These are phyloP conservation scores for Aspergillus awamori DNA, from an alignment of 2,329 filamentous ascomycete species.

Conservation along the genomic window DNA sequence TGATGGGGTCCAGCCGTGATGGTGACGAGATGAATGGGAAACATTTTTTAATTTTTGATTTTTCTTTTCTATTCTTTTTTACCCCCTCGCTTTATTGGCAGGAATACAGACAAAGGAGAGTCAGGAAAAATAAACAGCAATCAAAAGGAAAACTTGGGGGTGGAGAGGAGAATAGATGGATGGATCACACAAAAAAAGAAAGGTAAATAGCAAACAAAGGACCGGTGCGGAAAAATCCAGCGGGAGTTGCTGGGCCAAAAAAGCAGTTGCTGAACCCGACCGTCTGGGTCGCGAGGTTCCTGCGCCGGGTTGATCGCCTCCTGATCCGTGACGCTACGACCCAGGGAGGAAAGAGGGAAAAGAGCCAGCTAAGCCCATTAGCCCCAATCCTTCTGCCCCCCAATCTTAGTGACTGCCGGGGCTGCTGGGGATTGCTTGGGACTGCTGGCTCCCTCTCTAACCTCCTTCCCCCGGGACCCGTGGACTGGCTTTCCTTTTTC, in stretches of 20 bases:
- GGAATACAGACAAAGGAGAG: not conserved
- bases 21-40: not conserved
- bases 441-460: too few species aligned
- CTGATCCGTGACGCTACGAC: slow-evolving; percentile 20
- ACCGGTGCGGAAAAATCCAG: not conserved
- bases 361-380: not conserved
- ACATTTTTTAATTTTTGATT: too few species aligned
- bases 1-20: not conserved
- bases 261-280: slow-evolving; percentile 26
- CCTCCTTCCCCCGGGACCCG: not conserved
- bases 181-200: too few species aligned
- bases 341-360: not conserved
- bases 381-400: not conserved
- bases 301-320: slow-evolving; percentile 31
- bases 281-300: slow-evolving; percentile 33
- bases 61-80: too few species aligned
- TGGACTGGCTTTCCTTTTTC: not conserved
- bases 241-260: not conserved
- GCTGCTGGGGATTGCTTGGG: not conserved
- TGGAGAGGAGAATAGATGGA: too few species aligned
- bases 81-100: too few species aligned
- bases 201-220: not conserved
- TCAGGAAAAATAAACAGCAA: not conserved
- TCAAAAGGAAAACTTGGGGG: not conserved
- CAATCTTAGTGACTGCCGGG: not conserved